Base-by-base conservation (phyloP, 1,284 basidiomycete species). In the Wallemia ichthyophaga region DNA sequence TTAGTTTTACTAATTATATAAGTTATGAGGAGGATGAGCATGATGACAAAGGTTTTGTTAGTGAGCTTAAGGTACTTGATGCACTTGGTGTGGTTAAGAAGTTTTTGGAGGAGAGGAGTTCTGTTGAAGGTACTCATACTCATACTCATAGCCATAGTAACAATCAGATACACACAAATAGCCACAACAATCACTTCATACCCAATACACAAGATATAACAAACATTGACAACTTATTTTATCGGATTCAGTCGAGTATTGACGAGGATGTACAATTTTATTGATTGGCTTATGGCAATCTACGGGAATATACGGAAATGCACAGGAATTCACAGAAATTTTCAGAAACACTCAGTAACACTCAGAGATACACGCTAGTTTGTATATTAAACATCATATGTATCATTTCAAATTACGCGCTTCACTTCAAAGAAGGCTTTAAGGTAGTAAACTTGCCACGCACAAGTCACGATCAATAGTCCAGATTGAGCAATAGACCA, bases 401-500 rank as follows among this genome's bases (percentile, higher is more conserved):
- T 11, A 48, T 11, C n/a, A 19, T 48, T 11, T 48, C n/a, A 86
- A 70, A 91, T 84, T 67, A 89, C 83, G 70, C 88, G 80, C 70
- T 92, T 92, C 62, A 91, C 85, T 73, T 92, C 87, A 66, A 92
- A 92, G 77, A 87, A 87, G 7, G 82, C 85, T 75, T 95, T 92
- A 61, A 99, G 76, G 73, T 96, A 98, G 73, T 92, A 95, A 60
- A 99, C 78, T 71, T 99, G 95, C 85, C 89, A 96, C 27, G 77
- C 88, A 62, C 94, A 91, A 0, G 95, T 84, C 17, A 79, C 75
- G 66, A 96, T 82, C 55, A 99, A 74, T 27, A 98, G 82, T 58
- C 83, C 68, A 19, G 82, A 78, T 70, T 99, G 94, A 15, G 88
- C 70, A 62, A 98, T 81, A 13, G 87, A 92, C 94, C 94, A 99